Evolutionary conservation across 352 stramenopile species (phyloP).

Genomic region (Globisporangium middletonii): DNA sequence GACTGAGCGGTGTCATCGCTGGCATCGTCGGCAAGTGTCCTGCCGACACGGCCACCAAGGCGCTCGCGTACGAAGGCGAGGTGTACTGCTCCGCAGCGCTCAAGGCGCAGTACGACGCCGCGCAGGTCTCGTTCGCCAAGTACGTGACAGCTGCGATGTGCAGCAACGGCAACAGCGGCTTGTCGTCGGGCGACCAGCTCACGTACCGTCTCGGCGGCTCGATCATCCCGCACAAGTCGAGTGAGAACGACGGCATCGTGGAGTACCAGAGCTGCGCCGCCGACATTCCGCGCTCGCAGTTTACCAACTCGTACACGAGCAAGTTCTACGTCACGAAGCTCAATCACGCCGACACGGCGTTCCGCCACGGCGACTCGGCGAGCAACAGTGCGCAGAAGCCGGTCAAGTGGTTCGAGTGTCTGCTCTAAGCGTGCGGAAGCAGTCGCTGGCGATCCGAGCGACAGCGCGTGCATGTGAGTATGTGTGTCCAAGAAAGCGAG

Average conservation of each 20-base stretch:
- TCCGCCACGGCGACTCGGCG: conserved; percentile 50
- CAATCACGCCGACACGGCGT: conserved; percentile 59
- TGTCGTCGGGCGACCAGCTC: conserved; percentile 32
- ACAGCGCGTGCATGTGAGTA: too few species aligned
- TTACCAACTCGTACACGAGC: conserved; percentile 29
- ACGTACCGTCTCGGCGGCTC: conserved; percentile 15
- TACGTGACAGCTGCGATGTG: conserved; percentile 37
- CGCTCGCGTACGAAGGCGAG: conserved; percentile 33
- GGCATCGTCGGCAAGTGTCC: conserved; percentile 33
- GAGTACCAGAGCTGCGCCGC: conserved; percentile 53
- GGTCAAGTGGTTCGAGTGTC: conserved; percentile 70
- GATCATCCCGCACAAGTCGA: conserved; percentile 15
- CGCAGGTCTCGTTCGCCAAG: conserved; percentile 23
- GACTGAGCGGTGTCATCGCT: conserved; percentile 15
- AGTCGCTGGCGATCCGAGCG: too few species aligned
- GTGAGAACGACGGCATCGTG: conserved; percentile 24
- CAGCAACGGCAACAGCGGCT: conserved; percentile 26
- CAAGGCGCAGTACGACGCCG: conserved; percentile 22
- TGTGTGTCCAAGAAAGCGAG: too few species aligned
- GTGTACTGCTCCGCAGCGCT: conserved; percentile 13
- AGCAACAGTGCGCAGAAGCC: conserved; percentile 44
- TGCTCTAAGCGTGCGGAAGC: conserved; percentile 21
- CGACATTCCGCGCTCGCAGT: conserved; percentile 26
- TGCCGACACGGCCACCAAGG: conserved; percentile 15
- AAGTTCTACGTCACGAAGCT: conserved; percentile 53